phyloP scores from a whole-genome alignment of 495 filamentous ascomycete species.

The Lophiostoma macrostomum region DNA sequence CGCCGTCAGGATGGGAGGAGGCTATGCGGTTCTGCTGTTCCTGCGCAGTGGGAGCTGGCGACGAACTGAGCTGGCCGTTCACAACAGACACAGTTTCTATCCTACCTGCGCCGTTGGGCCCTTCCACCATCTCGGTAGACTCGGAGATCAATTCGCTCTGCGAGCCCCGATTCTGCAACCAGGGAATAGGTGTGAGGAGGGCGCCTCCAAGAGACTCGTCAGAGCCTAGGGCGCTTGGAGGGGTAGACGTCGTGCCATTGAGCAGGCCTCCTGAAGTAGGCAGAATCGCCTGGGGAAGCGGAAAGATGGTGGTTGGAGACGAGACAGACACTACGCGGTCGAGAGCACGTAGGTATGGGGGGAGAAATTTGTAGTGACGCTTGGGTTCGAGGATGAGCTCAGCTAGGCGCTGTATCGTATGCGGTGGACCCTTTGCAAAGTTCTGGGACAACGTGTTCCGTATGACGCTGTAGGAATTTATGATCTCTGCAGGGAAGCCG shows the following conservation, averaged over 20 bases:
- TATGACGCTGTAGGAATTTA: slow-evolving; percentile 62
- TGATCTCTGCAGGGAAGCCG: slow-evolving; percentile 62
- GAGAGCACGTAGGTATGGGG: slow-evolving; percentile 83
- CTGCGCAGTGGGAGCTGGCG: slow-evolving; percentile 31
- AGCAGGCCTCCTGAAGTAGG: slow-evolving; percentile 43
- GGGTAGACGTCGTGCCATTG: slow-evolving; percentile 37
- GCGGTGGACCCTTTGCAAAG: slow-evolving; percentile 76
- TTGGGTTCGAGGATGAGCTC: slow-evolving; percentile 81
- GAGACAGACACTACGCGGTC: slow-evolving; percentile 91
- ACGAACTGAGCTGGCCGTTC: slow-evolving; percentile 47
- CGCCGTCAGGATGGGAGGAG: slow-evolving; percentile 25
- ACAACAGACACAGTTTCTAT: slow-evolving; percentile 71
- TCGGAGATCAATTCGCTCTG: slow-evolving; percentile 60
- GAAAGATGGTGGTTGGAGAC: slow-evolving; percentile 75
- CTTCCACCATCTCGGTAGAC: slow-evolving; percentile 66
- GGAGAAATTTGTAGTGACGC: slow-evolving; percentile 73
- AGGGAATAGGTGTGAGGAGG: slow-evolving; percentile 88
- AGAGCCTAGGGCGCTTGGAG: slow-evolving; percentile 54
- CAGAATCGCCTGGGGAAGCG: slow-evolving; percentile 64
- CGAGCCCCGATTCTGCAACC: slow-evolving; percentile 52
- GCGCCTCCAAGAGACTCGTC: slow-evolving; percentile 91
- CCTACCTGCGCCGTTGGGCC: slow-evolving; percentile 65
- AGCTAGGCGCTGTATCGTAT: slow-evolving; percentile 88
- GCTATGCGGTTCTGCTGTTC: slow-evolving; percentile 27
- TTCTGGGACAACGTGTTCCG: slow-evolving; percentile 60